Evolutionary conservation across 73 alveolate genomes (phyloP).

Genomic region (Paramecium pentaurelia): DNA sequence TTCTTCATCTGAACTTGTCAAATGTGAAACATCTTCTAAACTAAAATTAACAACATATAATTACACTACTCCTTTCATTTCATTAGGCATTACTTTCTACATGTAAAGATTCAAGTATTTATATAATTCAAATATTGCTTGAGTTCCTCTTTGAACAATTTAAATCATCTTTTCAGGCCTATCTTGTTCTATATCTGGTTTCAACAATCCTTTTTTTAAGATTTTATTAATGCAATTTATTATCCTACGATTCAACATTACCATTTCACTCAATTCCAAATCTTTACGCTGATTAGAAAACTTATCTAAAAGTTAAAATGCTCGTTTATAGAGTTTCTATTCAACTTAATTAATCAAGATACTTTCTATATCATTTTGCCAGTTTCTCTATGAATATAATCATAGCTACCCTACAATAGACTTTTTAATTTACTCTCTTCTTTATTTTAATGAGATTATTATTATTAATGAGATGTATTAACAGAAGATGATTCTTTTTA

Average conservation of each 20-base stretch:
- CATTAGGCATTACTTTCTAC: slow-evolving; percentile 31
- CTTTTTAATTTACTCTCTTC: slow-evolving; percentile 10
- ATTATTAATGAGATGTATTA: background rate
- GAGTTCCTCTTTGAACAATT: background rate
- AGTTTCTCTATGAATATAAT: slow-evolving; percentile 34
- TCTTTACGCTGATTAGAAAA: background rate
- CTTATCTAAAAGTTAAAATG: slow-evolving; percentile 4
- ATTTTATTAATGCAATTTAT: background rate
- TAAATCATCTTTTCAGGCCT: background rate
- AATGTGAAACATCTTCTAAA: slow-evolving; percentile 25
- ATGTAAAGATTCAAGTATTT: slow-evolving; percentile 24
- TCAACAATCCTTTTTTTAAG: background rate
- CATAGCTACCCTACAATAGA: slow-evolving; percentile 12
- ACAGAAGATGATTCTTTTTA: slow-evolving; percentile 6
- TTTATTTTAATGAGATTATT: background rate
- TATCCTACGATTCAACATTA: background rate
- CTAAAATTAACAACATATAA: background rate
- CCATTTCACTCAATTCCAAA: slow-evolving; percentile 30
- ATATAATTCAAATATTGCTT: slow-evolving; percentile 16
- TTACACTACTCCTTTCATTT: slow-evolving; percentile 9
- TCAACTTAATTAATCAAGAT: background rate
- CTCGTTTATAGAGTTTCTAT: slow-evolving; percentile 32
- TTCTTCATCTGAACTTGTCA: background rate
- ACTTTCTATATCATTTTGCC: slow-evolving; percentile 42
- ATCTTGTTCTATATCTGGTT: slow-evolving; percentile 35